phyloP scores from a whole-genome alignment of 1,284 basidiomycete genomes.

The Rhodotorula sp. region DNA sequence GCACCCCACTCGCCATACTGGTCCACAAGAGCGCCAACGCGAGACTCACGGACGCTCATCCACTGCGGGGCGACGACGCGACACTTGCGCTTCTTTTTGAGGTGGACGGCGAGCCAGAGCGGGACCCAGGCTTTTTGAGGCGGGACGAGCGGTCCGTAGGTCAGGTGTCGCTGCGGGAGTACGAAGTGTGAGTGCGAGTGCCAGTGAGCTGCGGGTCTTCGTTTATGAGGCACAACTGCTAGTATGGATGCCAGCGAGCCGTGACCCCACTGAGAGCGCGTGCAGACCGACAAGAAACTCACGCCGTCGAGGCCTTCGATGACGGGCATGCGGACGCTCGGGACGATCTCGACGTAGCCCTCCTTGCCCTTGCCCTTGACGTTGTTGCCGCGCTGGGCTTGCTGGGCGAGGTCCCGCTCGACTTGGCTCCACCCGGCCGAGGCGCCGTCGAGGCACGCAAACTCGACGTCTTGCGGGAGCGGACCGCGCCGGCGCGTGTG shows the following conservation, averaged over 20 bases:
- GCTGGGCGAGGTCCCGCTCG: conserved; percentile 7
- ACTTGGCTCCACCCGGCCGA: conserved; percentile 9
- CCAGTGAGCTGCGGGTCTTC: no score
- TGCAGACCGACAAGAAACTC: not conserved
- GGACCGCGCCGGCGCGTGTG: conserved; percentile 23
- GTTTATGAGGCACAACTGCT: no score
- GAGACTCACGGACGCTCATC: conserved; percentile 73
- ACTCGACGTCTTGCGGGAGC: conserved; percentile 36
- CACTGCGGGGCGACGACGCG: conserved; percentile 85
- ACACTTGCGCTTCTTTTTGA: conserved; percentile 92
- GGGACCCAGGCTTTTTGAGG: conserved; percentile 80
- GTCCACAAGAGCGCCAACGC: not conserved
- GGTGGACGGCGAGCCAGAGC: conserved; percentile 89
- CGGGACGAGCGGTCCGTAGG: conserved; percentile 88
- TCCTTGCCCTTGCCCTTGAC: not conserved
- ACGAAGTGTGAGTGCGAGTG: not conserved
- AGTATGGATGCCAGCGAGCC: no score
- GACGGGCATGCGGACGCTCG: conserved; percentile 28
- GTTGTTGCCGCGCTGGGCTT: not conserved
- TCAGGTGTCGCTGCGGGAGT: conserved; percentile 6
- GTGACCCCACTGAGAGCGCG: no score
- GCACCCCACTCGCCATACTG: not conserved
- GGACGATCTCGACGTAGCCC: conserved; percentile 37
- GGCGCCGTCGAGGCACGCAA: conserved; percentile 29
- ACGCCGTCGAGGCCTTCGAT: conserved; percentile 36